Evolutionary conservation across 495 filamentous ascomycete genomes (phyloP).

Genomic region (Pyrenula aspistea): DNA sequence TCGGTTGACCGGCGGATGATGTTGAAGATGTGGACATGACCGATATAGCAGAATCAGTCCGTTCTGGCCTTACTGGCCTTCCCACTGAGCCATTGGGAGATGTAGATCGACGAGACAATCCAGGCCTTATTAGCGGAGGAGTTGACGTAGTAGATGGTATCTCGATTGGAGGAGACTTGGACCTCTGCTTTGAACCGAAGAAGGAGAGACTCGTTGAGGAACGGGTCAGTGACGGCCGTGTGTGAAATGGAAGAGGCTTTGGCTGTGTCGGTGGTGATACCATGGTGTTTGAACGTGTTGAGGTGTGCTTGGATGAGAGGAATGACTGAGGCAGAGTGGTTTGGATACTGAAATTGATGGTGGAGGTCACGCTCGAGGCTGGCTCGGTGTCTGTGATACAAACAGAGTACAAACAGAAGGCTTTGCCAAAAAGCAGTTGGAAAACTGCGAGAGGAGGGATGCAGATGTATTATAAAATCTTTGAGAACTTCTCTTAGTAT

Average conservation of each 20-base stretch:
- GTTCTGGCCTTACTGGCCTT: background rate
- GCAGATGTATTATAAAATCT: background rate
- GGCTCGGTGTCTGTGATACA: background rate
- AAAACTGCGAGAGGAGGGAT: background rate
- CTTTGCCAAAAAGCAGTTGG: background rate
- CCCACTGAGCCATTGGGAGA: background rate
- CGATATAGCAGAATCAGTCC: background rate
- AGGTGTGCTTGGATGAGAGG: background rate
- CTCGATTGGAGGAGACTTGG: background rate
- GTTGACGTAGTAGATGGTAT: background rate
- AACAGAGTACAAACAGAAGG: background rate
- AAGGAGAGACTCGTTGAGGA: background rate
- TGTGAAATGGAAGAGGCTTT: background rate
- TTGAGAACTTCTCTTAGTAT: background rate
- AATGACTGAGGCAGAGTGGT: background rate
- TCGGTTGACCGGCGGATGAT: background rate
- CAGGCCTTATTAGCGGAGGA: background rate
- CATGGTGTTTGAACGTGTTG: background rate
- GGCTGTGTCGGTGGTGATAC: slow-evolving; percentile 5
- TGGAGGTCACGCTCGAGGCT: background rate
- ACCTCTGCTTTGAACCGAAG: background rate
- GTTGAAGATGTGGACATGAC: background rate
- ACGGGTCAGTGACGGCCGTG: background rate
- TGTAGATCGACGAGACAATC: background rate
- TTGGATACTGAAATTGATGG: background rate